Conservation (phyloP, 2,329 filamentous ascomycete species). For the Amylocarpus encephaloides region DNA sequence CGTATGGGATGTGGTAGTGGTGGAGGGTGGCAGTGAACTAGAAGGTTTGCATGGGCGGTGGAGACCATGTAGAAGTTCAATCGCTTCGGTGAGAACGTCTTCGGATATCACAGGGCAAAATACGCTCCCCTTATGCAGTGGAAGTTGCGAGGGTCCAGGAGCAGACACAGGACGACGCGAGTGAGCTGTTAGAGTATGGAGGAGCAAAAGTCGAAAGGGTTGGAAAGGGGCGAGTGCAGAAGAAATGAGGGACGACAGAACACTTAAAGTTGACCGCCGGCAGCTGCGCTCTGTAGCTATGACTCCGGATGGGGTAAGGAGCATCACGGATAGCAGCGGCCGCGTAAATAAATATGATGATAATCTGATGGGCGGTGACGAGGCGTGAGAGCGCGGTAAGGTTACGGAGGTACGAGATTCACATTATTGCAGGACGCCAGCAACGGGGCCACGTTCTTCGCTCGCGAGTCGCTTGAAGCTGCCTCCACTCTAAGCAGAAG, state of each 20-base stretch:
- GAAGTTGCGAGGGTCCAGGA: constrained; percentile 1
- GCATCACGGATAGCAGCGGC: constrained; percentile 12
- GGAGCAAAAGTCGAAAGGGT: constrained; percentile 9
- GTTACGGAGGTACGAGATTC: constrained; percentile 2
- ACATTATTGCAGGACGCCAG: constrained; percentile 8
- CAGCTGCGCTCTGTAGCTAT: constrained; percentile 11
- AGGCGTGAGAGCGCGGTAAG: constrained; percentile 10
- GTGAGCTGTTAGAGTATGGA: constrained; percentile 4
- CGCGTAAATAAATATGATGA: constrained; percentile 18
- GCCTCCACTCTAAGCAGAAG: not conserved
- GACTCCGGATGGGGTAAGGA: constrained; percentile 7
- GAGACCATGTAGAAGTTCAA: too few species aligned
- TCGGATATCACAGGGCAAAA: not conserved
- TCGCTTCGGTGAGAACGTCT: not conserved
- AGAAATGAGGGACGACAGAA: constrained; percentile 12
- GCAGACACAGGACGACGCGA: constrained; percentile 3
- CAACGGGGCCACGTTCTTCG: constrained; percentile 9
- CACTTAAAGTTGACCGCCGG: constrained; percentile 18
- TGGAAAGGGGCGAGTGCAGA: constrained; percentile 7
- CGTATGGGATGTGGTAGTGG: not conserved
- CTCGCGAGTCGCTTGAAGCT: not conserved
- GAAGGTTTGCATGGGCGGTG: too few species aligned
- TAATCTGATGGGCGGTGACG: constrained; percentile 20
- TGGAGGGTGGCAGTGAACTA: too few species aligned
- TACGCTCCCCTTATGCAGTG: constrained; percentile 1